Evolutionary conservation across 108 stramenopile genomes (phyloP).

Genomic region (Pseudonitzschia multistriata): DNA sequence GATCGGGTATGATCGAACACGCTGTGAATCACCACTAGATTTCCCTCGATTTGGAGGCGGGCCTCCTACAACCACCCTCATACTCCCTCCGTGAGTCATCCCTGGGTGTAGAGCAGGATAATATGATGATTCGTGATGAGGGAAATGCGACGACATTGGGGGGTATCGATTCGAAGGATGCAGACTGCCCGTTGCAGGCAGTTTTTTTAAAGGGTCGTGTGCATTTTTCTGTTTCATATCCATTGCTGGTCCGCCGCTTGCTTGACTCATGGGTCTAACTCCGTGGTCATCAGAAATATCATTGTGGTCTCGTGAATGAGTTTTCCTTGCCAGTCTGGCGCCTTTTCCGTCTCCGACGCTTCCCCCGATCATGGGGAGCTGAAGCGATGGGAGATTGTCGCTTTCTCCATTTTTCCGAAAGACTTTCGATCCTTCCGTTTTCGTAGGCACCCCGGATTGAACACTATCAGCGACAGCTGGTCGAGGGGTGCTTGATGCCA

Average conservation of each 20-base stretch:
- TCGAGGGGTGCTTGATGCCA: conserved; percentile 66
- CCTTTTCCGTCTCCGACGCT: conserved; percentile 16
- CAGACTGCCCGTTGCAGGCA: conserved; percentile 12
- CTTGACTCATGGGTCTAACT: neutral
- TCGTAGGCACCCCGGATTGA: conserved; percentile 8
- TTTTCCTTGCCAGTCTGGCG: conserved; percentile 34
- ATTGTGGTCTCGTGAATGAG: conserved; percentile 34
- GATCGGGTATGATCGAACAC: conserved; percentile 23
- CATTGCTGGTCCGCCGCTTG: conserved; percentile 4
- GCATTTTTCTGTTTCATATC: neutral
- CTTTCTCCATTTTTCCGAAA: conserved; percentile 32
- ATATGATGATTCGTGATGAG: conserved; percentile 25
- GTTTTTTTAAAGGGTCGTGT: conserved; percentile 5
- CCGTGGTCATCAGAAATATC: conserved; percentile 18
- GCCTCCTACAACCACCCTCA: conserved; percentile 53
- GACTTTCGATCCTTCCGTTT: conserved; percentile 23
- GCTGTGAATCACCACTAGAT: conserved; percentile 29
- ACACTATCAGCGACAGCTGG: conserved; percentile 10
- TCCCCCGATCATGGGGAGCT: conserved; percentile 52
- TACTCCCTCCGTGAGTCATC: conserved; percentile 44
- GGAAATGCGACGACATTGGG: conserved; percentile 19
- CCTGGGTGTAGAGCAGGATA: conserved; percentile 25
- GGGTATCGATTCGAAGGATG: conserved; percentile 24
- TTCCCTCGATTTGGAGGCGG: conserved; percentile 39
- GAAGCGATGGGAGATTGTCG: conserved; percentile 42